Base-by-base conservation (phyloP, 2,329 filamentous ascomycete species). In the Piedraia hortae region DNA sequence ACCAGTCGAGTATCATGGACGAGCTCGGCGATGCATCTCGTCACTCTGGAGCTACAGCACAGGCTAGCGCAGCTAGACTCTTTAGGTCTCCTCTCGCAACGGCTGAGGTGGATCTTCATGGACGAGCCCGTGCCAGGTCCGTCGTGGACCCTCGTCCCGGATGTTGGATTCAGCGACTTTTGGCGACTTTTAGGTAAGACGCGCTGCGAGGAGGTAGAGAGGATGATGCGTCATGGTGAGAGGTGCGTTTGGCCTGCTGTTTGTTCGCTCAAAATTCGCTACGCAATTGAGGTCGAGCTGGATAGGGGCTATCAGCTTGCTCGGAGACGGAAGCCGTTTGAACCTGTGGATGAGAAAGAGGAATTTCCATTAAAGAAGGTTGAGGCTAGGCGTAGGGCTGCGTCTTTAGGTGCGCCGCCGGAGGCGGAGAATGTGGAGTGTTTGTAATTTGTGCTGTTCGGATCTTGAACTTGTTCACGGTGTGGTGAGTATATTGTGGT, bases 181-280 rank as follows among this genome's bases (percentile, higher is more conserved):
- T 49, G 68, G 18, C 60, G 69, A 15, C 48, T 91, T 15, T 56
- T 91, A n/a, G 72, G 88, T 42, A 74, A 71, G 14, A 78, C 78
- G 1, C 82, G 70, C 0, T 55, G 62, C 22, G 62, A 69, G 27
- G 67, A 63, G 5, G 50, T 91, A 3, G 64, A 75, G 26, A 72
- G 82, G 34, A 91, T 80, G 82, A 78, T 88, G 24, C 45, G 66
- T 14, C 59, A 70, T 24, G 82, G 82, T 2, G 82, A 93, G 46
- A 53, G 67, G 29, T 80, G 73, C 32, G 77, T 90, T 0, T 93
- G 82, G 80, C 82, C 80, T 1, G 74, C 77, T 2, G 63, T 90
- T 3, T 67, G 67, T 14, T 75, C 78, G 8, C 46, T 93, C 28
- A 69, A 70, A 34, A 67, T 89, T 4, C 54, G 82, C 4, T 85